phyloP scores from a whole-genome alignment of 1,139 yeast genomes.

The Zygosaccharomyces sapae region DNA sequence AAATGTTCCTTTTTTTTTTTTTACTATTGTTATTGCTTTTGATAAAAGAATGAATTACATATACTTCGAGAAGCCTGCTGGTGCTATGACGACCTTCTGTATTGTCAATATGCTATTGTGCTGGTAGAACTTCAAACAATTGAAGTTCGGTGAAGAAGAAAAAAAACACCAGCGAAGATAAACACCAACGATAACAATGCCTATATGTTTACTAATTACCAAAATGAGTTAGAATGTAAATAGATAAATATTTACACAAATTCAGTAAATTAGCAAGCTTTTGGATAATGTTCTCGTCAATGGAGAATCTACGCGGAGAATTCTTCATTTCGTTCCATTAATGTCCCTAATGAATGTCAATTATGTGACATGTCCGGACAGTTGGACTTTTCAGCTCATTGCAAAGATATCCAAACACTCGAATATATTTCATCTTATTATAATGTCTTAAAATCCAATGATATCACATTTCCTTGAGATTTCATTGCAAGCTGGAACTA shows the following conservation, averaged over 20 bases:
- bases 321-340: neutral
- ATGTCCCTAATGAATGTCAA: neutral
- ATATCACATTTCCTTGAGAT: too few relatives aligned
- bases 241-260: constrained; percentile 1
- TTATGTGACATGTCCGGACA: too few relatives aligned
- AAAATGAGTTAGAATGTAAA: neutral
- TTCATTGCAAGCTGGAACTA: too few relatives aligned
- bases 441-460: too few relatives aligned
- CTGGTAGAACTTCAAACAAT: neutral
- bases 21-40: too few relatives aligned
- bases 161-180: neutral
- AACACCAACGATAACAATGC: constrained; percentile 2
- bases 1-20: too few relatives aligned
- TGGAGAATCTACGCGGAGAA: neutral
- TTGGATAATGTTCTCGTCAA: neutral
- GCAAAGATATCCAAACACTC: too few relatives aligned
- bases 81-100: neutral
- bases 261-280: neutral
- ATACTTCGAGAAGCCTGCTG: neutral
- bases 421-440: too few relatives aligned
- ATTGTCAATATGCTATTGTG: neutral
- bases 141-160: neutral
- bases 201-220: constrained; percentile 1
- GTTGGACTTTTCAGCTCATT: too few relatives aligned
- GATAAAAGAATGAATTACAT: too few relatives aligned